Evolutionary conservation across 2,329 filamentous ascomycete species (phyloP), one percentile per base, ranked within the genome.

Genomic region (Calonectria hawksworthii): DNA sequence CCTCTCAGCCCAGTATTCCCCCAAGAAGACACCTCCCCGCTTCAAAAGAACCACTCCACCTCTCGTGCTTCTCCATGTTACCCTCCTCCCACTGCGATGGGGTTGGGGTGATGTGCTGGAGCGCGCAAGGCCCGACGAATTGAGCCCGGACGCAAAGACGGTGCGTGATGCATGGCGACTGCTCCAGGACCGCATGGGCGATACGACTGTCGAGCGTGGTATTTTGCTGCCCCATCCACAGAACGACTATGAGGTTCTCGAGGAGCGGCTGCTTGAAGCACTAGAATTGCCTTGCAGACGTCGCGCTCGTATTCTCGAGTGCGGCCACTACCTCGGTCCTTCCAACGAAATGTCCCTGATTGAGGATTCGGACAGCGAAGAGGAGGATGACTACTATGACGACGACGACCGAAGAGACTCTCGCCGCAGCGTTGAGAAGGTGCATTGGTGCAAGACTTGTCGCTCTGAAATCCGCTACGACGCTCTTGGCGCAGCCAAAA

Each of bases 161-260:
- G 86, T 92, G n/a, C 90, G 88, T 32, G 90, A 92, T 75, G 91
- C 92, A 38, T 94, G 92, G 90, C 90, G 90, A 59, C 86, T 93
- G 73, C 86, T 96, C 3, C 92, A 93, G 77, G 92, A 94, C 68
- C 93, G 94, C 73, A 88, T 95, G 5, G 92, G 92, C 1, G 94
- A 95, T 66, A 95, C 94, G 0, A 92, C 96, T 14, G 89, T 94
- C 76, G 90, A 94, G 81, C 90, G 95, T 28, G 95, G 94, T 3
- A 89, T 97, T 41, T 86, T 97, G 54, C 89, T 97, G 10, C 92
- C 94, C 2, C 95, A 97, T 82, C 95, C 95, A 1, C 91, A 94
- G 78, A 93, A 93, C 71, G 94, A 96, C 82, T 96, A 94, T 80
- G 94, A 96, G 83, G 86, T 95, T 72, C 89, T 97, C 0, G 94